A percentile compares a stretch with the other conserved stretches of the same genome.
These are phyloP conservation scores for Parmales sp. DNA, from an alignment of 108 stramenopile genomes.

Conservation along the genomic window DNA sequence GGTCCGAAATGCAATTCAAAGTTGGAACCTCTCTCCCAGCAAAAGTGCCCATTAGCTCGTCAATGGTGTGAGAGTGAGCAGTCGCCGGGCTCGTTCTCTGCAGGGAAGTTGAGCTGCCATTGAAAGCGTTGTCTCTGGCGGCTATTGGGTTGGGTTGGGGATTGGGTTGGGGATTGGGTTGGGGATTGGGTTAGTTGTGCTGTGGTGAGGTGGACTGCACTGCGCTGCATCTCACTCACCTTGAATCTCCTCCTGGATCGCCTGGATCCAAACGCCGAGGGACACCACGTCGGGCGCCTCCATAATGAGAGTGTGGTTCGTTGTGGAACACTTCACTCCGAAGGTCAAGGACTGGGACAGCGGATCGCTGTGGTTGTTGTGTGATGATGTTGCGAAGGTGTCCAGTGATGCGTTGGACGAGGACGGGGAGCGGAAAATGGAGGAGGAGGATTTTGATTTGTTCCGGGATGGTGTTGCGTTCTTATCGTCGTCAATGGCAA, in stretches of 20 bases:
- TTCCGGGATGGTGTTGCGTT: neutral
- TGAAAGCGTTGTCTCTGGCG: neutral
- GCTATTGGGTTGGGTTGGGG: too few relatives aligned
- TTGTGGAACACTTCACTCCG: neutral
- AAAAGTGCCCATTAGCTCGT: neutral
- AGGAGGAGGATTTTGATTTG: neutral
- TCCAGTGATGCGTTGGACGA: neutral
- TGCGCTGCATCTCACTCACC: too few relatives aligned
- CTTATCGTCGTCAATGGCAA: neutral
- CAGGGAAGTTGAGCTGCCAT: neutral
- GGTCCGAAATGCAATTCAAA: neutral
- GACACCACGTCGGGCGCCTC: constrained; percentile 3
- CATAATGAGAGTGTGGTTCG: constrained; percentile 6
- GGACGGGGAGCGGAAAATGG: neutral
- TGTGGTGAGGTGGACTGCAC: too few relatives aligned
- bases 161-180: too few relatives aligned
- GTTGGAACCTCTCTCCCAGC: neutral
- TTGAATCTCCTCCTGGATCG: constrained; percentile 1
- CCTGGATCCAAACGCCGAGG: constrained; percentile 5
- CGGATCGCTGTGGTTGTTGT: too few relatives aligned
- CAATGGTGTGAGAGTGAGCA: neutral
- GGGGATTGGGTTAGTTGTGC: too few relatives aligned
- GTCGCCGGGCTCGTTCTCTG: neutral
- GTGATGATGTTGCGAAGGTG: neutral
- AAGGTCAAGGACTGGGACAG: too few relatives aligned